Evolutionary conservation across 1,139 yeast species (phyloP).

Genomic region (Meyerozyma guilliermondii): DNA sequence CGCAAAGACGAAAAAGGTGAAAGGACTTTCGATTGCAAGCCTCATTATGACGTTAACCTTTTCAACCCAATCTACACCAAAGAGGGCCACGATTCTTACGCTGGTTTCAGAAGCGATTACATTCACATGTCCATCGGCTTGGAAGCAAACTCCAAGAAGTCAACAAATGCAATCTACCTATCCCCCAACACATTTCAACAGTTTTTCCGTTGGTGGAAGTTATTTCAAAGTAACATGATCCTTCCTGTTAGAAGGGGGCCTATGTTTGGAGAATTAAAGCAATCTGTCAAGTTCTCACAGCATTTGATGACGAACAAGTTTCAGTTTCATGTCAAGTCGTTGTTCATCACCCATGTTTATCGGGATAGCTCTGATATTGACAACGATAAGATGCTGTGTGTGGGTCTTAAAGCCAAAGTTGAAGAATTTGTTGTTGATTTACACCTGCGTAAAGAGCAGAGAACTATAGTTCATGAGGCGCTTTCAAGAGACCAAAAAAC

Average conservation of each 20-base stretch:
- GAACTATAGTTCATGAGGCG: slow-evolving; percentile 28
- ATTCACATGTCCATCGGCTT: slow-evolving; percentile 76
- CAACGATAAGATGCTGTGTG: slow-evolving; percentile 28
- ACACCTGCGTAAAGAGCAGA: slow-evolving; percentile 38
- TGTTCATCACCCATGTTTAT: slow-evolving; percentile 39
- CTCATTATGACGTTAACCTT: slow-evolving; percentile 67
- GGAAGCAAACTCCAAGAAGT: slow-evolving; percentile 40
- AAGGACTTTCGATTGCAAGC: slow-evolving; percentile 51
- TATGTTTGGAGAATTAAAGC: slow-evolving; percentile 33
- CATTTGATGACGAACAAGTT: slow-evolving; percentile 39
- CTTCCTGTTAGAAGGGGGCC: slow-evolving; percentile 37
- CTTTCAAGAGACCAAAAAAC: slow-evolving; percentile 24
- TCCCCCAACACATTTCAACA: slow-evolving; percentile 36
- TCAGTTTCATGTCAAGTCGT: slow-evolving; percentile 32
- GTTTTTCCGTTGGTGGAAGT: slow-evolving; percentile 42
- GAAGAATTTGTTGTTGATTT: slow-evolving; percentile 37
- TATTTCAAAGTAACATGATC: slow-evolving; percentile 39
- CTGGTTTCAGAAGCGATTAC: slow-evolving; percentile 72
- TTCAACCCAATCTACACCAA: slow-evolving; percentile 58
- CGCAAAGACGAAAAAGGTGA: slow-evolving; percentile 30
- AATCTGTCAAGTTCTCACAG: slow-evolving; percentile 37
- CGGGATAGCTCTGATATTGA: slow-evolving; percentile 16
- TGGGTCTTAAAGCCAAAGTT: slow-evolving; percentile 39
- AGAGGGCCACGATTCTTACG: slow-evolving; percentile 64
- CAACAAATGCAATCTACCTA: slow-evolving; percentile 40